Evolutionary conservation across 2,329 filamentous ascomycete genomes (phyloP), one percentile per base, ranked within the genome.

Genomic region (Plectosphaerella sp.): DNA sequence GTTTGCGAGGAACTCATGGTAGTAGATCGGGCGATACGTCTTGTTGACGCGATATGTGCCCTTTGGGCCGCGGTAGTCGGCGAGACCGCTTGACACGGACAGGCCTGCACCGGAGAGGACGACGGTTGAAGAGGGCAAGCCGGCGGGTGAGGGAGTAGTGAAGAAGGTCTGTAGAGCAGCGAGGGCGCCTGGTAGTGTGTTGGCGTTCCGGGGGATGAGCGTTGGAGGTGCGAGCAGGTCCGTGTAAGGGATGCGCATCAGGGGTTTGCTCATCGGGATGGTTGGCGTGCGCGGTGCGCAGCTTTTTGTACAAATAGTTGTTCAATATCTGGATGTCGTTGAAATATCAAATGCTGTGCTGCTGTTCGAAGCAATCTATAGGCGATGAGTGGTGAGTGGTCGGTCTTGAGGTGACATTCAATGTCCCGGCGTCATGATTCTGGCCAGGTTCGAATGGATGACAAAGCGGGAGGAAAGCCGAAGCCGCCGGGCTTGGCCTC

Each of bases 31-130:
- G 2, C 89, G 84, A 65, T 96, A 97, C 14, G 83, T 84, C 72
- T 89, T 91, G 73, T 97, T 97, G 63, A 94, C 79, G 43, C 91
- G 87, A 67, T 99, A 99, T 9, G 93, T 97, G 55, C 94, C 94
- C 58, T 92, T 89, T 48, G 82, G 78, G 18, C 94, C 94, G 51
- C 94, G 80, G 68, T 99, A 99, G 71, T 99, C 94, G 28, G 93
- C 88, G 33, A 99, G 79, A 0, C 94, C 94, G 11, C 91, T 96
- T 4, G 92, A 89, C 9, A 97, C 93, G 2, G 91, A 96, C 48
- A 99, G 88, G 3, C 94, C 94, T 3, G 94, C 94, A 11, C 94
- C 94, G 0, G 92, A 86, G 72, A 76, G 76, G 61, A 77, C 71
- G 51, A 77, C 74, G 10, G 77, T 79, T 24, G 70, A 69, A 36